Percentiles rank a stretch among this genome's conserved stretches.
Conservation (phyloP, 345 rosid genomes). For the Chamaenerion angustifolium region DNA sequence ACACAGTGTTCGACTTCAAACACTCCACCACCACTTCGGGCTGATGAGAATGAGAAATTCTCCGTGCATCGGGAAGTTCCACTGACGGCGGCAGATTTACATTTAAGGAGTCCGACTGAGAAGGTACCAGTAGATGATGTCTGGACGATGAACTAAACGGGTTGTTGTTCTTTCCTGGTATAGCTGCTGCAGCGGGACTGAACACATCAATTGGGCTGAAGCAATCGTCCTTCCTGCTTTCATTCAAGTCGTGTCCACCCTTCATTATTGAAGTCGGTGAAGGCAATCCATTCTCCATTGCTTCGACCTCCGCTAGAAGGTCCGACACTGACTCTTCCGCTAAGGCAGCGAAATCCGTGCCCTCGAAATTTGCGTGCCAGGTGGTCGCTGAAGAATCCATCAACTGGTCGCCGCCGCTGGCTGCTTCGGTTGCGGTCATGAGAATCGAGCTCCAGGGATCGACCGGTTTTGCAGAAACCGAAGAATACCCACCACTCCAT, state of each 20-base stretch:
- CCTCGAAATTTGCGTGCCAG: conserved; percentile 66
- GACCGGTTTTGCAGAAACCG: conserved; percentile 21
- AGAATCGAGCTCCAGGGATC: conserved; percentile 40
- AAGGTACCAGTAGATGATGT: conserved; percentile 37
- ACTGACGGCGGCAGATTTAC: conserved; percentile 12
- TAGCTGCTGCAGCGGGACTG: conserved; percentile 47
- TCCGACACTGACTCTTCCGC: conserved; percentile 96
- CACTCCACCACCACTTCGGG: conserved; percentile 27
- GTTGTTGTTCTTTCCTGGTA: conserved; percentile 30
- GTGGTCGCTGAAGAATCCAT: conserved; percentile 27
- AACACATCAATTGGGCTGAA: conserved; percentile 61
- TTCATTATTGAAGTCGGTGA: conserved; percentile 64
- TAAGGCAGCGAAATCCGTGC: conserved; percentile 42
- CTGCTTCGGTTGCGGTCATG: conserved; percentile 18
- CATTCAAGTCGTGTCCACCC: conserved; percentile 30
- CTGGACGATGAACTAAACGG: conserved; percentile 48
- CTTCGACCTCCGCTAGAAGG: conserved; percentile 98
- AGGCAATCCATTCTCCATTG: conserved; percentile 74
- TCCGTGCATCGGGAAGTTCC: conserved; percentile 17
- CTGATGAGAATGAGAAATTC: conserved; percentile 27
- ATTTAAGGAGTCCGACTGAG: conserved; percentile 21
- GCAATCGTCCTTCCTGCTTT: conserved; percentile 55
- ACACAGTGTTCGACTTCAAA: conserved; percentile 19
- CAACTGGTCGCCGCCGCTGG: conserved; percentile 27
- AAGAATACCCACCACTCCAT: conserved; percentile 35